Evolutionary conservation across 306 rosid genomes (phyloP).

Genomic region (Rubus parviflorus): DNA sequence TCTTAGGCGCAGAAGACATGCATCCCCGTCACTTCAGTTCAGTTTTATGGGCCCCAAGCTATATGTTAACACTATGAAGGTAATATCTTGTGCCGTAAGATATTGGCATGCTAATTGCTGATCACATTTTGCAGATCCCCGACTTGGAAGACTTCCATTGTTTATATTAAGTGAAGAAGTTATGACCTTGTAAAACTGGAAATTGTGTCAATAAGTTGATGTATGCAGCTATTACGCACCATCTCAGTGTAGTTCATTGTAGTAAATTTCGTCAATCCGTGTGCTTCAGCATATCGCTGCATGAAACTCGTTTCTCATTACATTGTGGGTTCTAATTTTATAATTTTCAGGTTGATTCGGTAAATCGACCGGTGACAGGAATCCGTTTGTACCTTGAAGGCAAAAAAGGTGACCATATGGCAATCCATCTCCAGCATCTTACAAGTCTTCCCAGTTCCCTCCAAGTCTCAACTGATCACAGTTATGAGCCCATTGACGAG

Average conservation of each 20-base stretch:
- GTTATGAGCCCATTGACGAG: slow-evolving; percentile 47
- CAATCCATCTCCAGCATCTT: slow-evolving; percentile 93
- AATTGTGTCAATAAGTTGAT: slow-evolving; percentile 10
- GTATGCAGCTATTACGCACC: not conserved
- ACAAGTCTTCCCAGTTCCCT: slow-evolving; percentile 57
- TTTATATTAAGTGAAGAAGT: not conserved
- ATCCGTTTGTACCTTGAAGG: slow-evolving; percentile 84
- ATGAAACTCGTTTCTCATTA: not conserved
- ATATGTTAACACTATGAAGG: slow-evolving; percentile 82
- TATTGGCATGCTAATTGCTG: not conserved
- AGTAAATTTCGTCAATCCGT: not conserved
- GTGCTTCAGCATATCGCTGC: not conserved
- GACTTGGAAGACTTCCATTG: not conserved
- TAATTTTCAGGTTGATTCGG: slow-evolving; percentile 62
- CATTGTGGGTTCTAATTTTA: slow-evolving; percentile 18
- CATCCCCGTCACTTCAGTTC: slow-evolving; percentile 74
- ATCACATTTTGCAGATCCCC: not conserved
- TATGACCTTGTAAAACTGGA: not conserved
- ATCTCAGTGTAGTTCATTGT: not conserved
- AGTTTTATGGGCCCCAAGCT: slow-evolving; percentile 83
- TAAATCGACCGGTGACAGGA: slow-evolving; percentile 78
- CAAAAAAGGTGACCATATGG: slow-evolving; percentile 61
- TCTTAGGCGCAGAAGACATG: slow-evolving; percentile 52
- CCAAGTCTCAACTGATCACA: slow-evolving; percentile 54
- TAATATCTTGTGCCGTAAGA: slow-evolving; percentile 27